Percentiles rank a stretch among this genome's conserved stretches.
These are phyloP conservation scores for Anacardium occidentale DNA, from an alignment of 345 rosid genomes.

Conservation along the genomic window DNA sequence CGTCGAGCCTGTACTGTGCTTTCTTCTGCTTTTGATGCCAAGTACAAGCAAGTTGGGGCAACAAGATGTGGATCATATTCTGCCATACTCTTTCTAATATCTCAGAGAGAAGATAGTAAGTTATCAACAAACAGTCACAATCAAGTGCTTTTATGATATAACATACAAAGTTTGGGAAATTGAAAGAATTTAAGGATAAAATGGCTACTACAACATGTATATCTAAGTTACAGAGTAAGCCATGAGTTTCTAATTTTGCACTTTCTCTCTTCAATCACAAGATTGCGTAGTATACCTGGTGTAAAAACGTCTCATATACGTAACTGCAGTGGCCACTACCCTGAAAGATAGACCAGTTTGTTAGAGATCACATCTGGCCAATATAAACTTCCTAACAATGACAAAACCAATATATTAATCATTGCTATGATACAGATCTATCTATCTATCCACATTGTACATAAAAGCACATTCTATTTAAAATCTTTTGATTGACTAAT, in stretches of 20 bases:
- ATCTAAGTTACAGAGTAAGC: constrained; percentile 6
- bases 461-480: not conserved
- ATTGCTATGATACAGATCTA: not conserved
- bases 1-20: constrained; percentile 87
- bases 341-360: constrained; percentile 42
- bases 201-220: not conserved
- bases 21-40: constrained; percentile 99
- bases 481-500: not conserved
- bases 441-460: not conserved
- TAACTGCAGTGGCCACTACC: constrained; percentile 87
- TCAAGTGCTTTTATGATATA: not conserved
- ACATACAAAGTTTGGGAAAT: not conserved
- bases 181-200: not conserved
- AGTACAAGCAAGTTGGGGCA: constrained; percentile 91
- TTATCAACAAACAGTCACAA: not conserved
- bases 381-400: not conserved
- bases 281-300: constrained; percentile 49
- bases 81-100: constrained; percentile 77
- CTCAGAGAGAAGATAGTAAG: constrained; percentile 19
- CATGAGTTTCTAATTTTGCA: not conserved
- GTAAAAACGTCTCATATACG: constrained; percentile 96
- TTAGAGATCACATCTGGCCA: constrained; percentile 8
- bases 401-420: not conserved
- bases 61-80: constrained; percentile 94
- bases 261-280: not conserved